A percentile compares a stretch with the other conserved stretches of the same genome.
Conservation (phyloP, 768 basidiomycete species). For the Boletus rufocinnamomeus region DNA sequence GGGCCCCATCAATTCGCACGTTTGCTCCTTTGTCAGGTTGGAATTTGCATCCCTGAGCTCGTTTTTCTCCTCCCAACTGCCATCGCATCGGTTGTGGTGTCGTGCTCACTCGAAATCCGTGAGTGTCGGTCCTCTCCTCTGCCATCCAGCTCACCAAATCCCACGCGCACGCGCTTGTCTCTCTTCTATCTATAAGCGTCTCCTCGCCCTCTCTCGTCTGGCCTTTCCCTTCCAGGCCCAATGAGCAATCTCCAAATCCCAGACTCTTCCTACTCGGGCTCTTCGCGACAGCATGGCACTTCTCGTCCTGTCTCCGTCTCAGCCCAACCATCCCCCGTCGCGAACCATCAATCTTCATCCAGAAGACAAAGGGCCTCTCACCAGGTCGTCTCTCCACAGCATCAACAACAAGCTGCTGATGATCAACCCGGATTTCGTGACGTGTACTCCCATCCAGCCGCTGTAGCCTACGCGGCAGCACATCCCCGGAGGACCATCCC, state of each 20-base stretch:
- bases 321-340: conserved; percentile 50
- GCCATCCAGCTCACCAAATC: conserved; percentile 20
- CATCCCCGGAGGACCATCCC: conserved; percentile 87
- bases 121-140: conserved; percentile 14
- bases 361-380: conserved; percentile 76
- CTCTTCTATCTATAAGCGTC: conserved; percentile 24
- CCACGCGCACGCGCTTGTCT: conserved; percentile 22
- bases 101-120: conserved; percentile 12
- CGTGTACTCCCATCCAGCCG: conserved; percentile 84
- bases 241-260: conserved; percentile 48
- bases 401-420: conserved; percentile 40
- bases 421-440: conserved; percentile 59
- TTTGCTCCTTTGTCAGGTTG: conserved; percentile 21
- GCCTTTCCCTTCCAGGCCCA: neutral
- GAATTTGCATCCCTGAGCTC: conserved; percentile 18
- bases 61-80: conserved; percentile 15
- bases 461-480: conserved; percentile 76
- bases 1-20: conserved; percentile 34
- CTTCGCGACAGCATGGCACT: conserved; percentile 44
- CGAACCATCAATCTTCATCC: conserved; percentile 42
- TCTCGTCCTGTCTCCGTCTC: conserved; percentile 62
- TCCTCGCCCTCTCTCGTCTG: neutral
- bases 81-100: conserved; percentile 2
- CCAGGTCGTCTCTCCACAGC: conserved; percentile 58
- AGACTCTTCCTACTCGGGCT: conserved; percentile 43